Base-by-base conservation (phyloP, 345 rosid genomes). In the Linum tenue region DNA sequence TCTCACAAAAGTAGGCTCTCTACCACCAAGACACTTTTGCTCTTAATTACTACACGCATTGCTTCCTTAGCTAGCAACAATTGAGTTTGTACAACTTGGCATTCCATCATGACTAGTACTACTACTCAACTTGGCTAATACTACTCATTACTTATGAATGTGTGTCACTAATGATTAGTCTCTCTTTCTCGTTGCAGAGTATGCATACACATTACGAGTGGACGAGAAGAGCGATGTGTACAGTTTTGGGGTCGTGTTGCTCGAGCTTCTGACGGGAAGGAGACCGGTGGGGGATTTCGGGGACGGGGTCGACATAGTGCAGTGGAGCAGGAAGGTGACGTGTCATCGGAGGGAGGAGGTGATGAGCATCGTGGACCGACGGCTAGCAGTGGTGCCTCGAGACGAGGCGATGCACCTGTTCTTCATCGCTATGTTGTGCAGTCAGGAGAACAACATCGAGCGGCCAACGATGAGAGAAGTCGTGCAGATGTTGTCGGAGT, bases 401-500 rank as follows among this genome's bases (percentile, higher is more conserved):
- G 82, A 77, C 16, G 96, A 92, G 75, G 95, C 85, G 7, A 84
- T 67, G 85, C 91, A 92, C 67, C 70, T 89, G 60, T 87, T 89
- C 77, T 92, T 89, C 77, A 79, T 92, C 15, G 98, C 96, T 48
- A 83, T 78, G 91, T 67, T 90, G 37, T 92, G 97, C 72, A 82
- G 84, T 63, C 89, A 89, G 72, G 98, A 92, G 73, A 88, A 87
- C 59, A 87, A 94, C 66, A 88, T 92, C 40, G 96, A 92, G 76
- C 84, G 98, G 60, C 98, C 98, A 5, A 91, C 89, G 12, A 89
- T 91, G 98, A 84, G 90, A 68, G 98, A 91, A 67, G 95, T 92
- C 36, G 94, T 89, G 63, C 96, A 90, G 70, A 92, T 92, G 90
- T 84, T 92, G 50, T 83, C 90, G 0, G 84, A 56, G 36, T 74